phyloP scores from a whole-genome alignment of 352 stramenopile species.

The Phytophthora pinifolia region DNA sequence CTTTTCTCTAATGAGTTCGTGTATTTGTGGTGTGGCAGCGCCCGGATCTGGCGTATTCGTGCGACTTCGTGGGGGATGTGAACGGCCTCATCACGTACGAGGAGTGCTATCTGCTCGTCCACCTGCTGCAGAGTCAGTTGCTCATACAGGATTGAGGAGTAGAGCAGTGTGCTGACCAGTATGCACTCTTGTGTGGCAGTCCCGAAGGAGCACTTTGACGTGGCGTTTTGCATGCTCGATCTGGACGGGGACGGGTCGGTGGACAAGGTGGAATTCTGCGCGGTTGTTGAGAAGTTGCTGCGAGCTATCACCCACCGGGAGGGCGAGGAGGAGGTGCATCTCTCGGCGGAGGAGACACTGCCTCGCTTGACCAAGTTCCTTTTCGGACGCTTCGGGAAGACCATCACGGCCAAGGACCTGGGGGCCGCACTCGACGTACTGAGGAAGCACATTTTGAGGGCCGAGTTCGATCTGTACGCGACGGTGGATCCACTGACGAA shows the following conservation, averaged over 20 bases:
- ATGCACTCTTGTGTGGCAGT: slow-evolving; percentile 30
- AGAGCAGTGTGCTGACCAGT: neutral
- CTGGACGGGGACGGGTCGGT: slow-evolving; percentile 72
- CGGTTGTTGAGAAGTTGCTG: slow-evolving; percentile 72
- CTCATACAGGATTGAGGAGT: neutral
- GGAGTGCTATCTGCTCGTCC: slow-evolving; percentile 78
- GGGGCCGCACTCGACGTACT: slow-evolving; percentile 47
- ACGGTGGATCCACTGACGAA: slow-evolving; percentile 43
- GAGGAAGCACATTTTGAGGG: slow-evolving; percentile 59
- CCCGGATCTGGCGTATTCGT: slow-evolving; percentile 56
- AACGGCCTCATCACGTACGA: slow-evolving; percentile 80
- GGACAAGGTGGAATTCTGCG: slow-evolving; percentile 71
- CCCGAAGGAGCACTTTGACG: slow-evolving; percentile 72
- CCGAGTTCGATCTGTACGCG: slow-evolving; percentile 77
- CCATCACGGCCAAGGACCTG: slow-evolving; percentile 59
- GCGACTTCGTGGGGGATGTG: slow-evolving; percentile 71
- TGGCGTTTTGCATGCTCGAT: slow-evolving; percentile 84
- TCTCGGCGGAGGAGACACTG: slow-evolving; percentile 49
- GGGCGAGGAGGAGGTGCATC: slow-evolving; percentile 13
- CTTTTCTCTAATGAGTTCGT: neutral
- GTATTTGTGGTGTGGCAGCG: slow-evolving; percentile 30
- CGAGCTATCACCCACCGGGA: slow-evolving; percentile 37
- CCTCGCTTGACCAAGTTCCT: slow-evolving; percentile 65
- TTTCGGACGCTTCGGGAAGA: slow-evolving; percentile 60
- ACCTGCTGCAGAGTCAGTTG: slow-evolving; percentile 69